Percentiles rank a stretch among this genome's conserved stretches.
phyloP scores from a whole-genome alignment of 257 asterid species.

The Penstemon davidsonii region DNA sequence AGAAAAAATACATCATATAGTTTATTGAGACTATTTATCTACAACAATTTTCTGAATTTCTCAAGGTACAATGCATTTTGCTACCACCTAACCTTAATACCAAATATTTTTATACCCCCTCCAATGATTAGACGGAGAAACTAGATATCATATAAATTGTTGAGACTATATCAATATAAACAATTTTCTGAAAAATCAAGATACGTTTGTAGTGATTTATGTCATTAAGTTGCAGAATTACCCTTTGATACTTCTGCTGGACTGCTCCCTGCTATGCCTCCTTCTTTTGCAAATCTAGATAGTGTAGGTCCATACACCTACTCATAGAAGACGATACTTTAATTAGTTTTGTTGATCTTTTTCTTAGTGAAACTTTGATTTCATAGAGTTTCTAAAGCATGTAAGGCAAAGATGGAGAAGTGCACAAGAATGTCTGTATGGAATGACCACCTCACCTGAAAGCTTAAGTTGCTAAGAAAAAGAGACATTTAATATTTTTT shows the following conservation, averaged over 20 bases:
- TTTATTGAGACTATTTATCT: background rate
- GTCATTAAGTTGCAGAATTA: slow-evolving; percentile 34
- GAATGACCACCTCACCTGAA: background rate
- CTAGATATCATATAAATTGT: slow-evolving; percentile 12
- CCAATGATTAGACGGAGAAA: slow-evolving; percentile 13
- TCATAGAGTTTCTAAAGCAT: slow-evolving; percentile 16
- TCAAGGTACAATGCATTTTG: background rate
- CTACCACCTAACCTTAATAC: slow-evolving; percentile 7
- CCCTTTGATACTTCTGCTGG: slow-evolving; percentile 94
- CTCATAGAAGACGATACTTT: slow-evolving; percentile 24
- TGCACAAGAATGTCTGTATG: background rate
- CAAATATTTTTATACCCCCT: background rate
- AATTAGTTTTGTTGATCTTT: slow-evolving; percentile 17
- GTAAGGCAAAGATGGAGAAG: slow-evolving; percentile 6
- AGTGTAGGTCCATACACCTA: slow-evolving; percentile 86
- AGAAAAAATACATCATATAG: slow-evolving; percentile 16
- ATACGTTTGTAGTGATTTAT: slow-evolving; percentile 11
- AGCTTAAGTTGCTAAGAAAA: background rate
- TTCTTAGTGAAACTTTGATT: slow-evolving; percentile 15
- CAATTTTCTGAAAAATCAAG: slow-evolving; percentile 1
- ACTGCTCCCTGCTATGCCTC: slow-evolving; percentile 77
- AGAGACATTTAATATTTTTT: too few species aligned
- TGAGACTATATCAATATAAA: background rate
- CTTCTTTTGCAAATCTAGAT: slow-evolving; percentile 76
- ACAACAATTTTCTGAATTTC: background rate